A percentile compares a stretch with the other conserved stretches of the same genome.
Evolutionary conservation across 257 asterid species (phyloP).

Genomic region (Salvia hispanica): DNA sequence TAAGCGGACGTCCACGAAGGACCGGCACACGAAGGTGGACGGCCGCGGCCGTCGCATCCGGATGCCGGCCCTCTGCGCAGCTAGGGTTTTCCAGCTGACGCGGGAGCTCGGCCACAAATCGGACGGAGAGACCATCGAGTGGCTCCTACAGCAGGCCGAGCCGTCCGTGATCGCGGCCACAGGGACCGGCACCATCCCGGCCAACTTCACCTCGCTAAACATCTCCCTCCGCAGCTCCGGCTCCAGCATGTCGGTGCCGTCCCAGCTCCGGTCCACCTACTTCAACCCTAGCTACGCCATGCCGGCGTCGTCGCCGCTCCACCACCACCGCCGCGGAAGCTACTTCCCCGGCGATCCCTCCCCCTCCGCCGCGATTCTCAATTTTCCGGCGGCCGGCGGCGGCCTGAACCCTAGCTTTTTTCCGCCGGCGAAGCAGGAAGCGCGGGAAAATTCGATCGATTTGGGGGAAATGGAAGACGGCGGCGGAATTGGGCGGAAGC

Average conservation of each 20-base stretch:
- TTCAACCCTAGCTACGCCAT: constrained; percentile 62
- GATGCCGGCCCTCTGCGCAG: constrained; percentile 95
- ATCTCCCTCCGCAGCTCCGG: constrained; percentile 90
- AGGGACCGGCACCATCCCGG: constrained; percentile 96
- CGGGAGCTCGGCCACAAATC: constrained; percentile 95
- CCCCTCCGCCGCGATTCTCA: constrained; percentile 51
- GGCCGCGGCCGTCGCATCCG: constrained; percentile 95
- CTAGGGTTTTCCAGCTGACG: constrained; percentile 96
- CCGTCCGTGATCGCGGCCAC: constrained; percentile 94
- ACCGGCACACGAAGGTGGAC: constrained; percentile 90
- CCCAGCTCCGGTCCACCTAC: constrained; percentile 76
- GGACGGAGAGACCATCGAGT: constrained; percentile 88
- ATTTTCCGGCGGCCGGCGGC: constrained; percentile 54
- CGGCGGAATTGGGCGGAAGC: constrained; percentile 57
- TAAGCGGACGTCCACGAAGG: constrained; percentile 80
- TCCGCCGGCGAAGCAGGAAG: constrained; percentile 64
- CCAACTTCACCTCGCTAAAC: constrained; percentile 84
- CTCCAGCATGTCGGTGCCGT: constrained; percentile 90
- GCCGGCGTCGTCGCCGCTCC: constrained; percentile 30
- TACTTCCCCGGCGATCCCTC: constrained; percentile 47
- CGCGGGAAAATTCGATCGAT: constrained; percentile 52
- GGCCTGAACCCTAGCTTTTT: constrained; percentile 50
- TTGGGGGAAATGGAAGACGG: constrained; percentile 52
- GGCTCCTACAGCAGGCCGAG: constrained; percentile 97
- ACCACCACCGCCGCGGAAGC: constrained; percentile 50